Evolutionary conservation across 495 filamentous ascomycete genomes (phyloP).

Genomic region (Aspergillus haitiensis): DNA sequence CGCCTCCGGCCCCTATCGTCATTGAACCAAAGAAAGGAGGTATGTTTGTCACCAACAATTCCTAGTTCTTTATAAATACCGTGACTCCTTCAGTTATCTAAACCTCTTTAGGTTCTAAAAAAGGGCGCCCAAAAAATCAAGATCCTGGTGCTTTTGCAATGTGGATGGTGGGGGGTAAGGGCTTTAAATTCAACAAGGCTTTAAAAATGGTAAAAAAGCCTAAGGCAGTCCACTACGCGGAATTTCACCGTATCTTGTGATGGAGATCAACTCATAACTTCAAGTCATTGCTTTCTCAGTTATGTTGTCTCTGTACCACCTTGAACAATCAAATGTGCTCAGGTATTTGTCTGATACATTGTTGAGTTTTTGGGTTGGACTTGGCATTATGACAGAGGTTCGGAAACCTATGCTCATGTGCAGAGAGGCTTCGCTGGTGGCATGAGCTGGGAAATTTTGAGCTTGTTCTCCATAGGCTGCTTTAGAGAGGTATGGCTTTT

Average conservation of each 20-base stretch:
- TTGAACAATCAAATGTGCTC: neutral
- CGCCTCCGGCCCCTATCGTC: constrained; percentile 17
- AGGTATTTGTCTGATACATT: no score
- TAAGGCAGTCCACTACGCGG: constrained; percentile 28
- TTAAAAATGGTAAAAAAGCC: constrained; percentile 43
- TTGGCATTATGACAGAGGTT: no score
- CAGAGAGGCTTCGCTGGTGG: neutral
- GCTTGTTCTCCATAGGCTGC: constrained; percentile 17
- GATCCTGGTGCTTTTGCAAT: constrained; percentile 39
- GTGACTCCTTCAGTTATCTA: neutral
- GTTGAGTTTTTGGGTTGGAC: no score
- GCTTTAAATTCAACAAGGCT: constrained; percentile 32
- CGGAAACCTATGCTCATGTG: no score
- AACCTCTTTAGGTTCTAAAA: constrained; percentile 30
- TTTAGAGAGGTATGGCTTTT: constrained; percentile 37
- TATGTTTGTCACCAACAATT: constrained; percentile 17
- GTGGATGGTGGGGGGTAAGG: constrained; percentile 44
- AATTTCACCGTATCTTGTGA: constrained; percentile 27
- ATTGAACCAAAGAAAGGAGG: constrained; percentile 39
- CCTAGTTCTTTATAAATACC: no score
- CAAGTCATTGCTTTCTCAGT: neutral
- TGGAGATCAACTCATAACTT: constrained; percentile 13
- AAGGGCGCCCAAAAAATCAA: constrained; percentile 26
- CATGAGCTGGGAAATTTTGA: constrained; percentile 4
- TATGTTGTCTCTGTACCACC: neutral